These are phyloP conservation scores for Cunninghamia lanceolata DNA, from an alignment of 75 land plant species.

Conservation along the genomic window DNA sequence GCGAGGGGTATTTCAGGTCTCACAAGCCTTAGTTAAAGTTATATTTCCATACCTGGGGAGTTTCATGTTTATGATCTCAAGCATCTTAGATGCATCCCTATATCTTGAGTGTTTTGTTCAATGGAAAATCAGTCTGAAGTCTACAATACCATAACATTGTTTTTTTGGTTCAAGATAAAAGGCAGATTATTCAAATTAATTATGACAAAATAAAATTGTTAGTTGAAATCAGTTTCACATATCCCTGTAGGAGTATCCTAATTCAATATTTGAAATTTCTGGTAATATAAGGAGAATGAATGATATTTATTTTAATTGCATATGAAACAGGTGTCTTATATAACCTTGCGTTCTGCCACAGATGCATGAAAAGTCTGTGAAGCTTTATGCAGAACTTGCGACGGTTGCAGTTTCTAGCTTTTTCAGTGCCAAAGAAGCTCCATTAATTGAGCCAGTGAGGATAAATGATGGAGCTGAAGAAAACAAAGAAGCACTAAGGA, in stretches of 20 bases:
- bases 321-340: conserved; percentile 4
- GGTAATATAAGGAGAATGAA: not conserved
- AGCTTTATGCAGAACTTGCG: conserved; percentile 88
- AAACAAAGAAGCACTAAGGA: conserved; percentile 74
- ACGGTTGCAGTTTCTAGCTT: conserved; percentile 85
- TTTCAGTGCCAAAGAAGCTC: conserved; percentile 73
- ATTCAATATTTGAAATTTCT: not conserved
- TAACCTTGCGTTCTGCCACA: conserved; percentile 23
- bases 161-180: not conserved
- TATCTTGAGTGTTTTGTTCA: not conserved
- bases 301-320: not conserved
- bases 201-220: not conserved
- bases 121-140: not conserved
- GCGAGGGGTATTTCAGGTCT: not conserved
- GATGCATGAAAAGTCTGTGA: conserved; percentile 85
- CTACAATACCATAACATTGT: not conserved
- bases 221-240: not conserved
- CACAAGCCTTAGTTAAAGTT: not conserved
- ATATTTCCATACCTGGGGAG: not conserved
- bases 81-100: not conserved
- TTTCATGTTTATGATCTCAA: not conserved
- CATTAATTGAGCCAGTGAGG: conserved; percentile 80
- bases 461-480: conserved; percentile 89
- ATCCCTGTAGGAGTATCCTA: not conserved
- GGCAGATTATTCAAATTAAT: not conserved